Evolutionary conservation across 345 rosid genomes (phyloP).

Genomic region (thale cress (Arabidopsis thaliana)): DNA sequence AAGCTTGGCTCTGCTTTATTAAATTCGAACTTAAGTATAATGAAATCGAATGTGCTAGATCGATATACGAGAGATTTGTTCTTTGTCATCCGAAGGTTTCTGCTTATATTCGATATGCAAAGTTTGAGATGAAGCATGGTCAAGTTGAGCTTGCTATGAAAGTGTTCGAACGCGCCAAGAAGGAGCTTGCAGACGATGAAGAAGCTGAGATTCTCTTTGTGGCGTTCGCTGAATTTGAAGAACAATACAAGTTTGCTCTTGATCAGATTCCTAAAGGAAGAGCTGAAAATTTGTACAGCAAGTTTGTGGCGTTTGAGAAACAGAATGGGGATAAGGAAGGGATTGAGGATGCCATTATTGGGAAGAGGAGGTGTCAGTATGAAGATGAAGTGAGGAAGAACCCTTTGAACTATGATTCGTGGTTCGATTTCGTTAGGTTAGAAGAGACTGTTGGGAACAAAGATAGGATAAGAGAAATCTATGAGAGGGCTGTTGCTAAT

Average conservation of each 20-base stretch:
- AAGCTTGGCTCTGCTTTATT: no score
- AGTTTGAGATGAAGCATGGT: slow-evolving; percentile 3
- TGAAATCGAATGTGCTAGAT: no score
- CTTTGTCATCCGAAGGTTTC: not conserved
- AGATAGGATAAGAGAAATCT: not conserved
- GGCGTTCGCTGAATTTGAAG: not conserved
- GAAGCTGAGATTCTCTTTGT: not conserved
- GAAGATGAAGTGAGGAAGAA: slow-evolving; percentile 8
- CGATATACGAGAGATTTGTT: no score
- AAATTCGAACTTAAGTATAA: no score
- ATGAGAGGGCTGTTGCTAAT: not conserved
- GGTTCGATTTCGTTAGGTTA: not conserved
- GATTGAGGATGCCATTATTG: not conserved
- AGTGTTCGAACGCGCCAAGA: not conserved
- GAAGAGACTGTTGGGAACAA: not conserved
- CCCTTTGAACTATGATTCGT: slow-evolving; percentile 8
- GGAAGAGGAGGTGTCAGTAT: not conserved
- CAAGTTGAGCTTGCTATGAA: not conserved
- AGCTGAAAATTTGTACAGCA: not conserved
- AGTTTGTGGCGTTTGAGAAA: slow-evolving; percentile 1
- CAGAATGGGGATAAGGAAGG: slow-evolving; percentile 1
- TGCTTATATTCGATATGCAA: slow-evolving; percentile 1
- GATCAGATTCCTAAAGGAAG: slow-evolving; percentile 4
- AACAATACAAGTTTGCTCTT: not conserved
- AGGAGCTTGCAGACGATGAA: not conserved